Percentiles rank a stretch among this genome's conserved stretches.
These are phyloP conservation scores for Hyaloscypha bicolor DNA, from an alignment of 495 filamentous ascomycete species.

Conservation along the genomic window DNA sequence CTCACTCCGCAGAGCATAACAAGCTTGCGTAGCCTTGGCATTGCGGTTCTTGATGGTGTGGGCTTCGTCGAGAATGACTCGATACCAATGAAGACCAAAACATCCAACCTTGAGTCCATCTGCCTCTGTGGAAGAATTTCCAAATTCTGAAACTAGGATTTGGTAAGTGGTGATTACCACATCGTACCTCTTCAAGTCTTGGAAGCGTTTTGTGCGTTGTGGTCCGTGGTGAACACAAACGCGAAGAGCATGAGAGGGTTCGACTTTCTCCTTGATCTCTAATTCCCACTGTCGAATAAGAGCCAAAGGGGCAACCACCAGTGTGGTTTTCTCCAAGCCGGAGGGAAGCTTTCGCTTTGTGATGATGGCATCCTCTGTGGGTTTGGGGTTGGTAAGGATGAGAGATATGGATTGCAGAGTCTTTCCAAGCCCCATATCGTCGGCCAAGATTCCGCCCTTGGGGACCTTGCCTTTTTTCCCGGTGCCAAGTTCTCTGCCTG, in stretches of 20 bases:
- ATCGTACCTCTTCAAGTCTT: constrained; percentile 80
- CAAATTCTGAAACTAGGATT: constrained; percentile 87
- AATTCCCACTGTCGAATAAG: constrained; percentile 97
- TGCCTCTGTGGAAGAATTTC: constrained; percentile 53
- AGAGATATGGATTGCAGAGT: constrained; percentile 82
- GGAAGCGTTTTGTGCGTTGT: constrained; percentile 74
- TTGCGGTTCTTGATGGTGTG: constrained; percentile 98
- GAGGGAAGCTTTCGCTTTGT: constrained; percentile 61
- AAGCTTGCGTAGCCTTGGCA: constrained; percentile 89
- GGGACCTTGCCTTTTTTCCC: constrained; percentile 72
- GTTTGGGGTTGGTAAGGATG: constrained; percentile 79
- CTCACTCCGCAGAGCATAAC: constrained; percentile 75
- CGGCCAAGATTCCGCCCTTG: constrained; percentile 84
- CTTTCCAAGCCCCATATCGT: constrained; percentile 88
- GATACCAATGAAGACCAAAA: constrained; percentile 92
- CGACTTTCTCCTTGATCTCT: constrained; percentile 81
- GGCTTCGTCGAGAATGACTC: constrained; percentile 93
- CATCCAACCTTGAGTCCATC: constrained; percentile 70
- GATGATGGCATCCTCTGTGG: constrained; percentile 43
- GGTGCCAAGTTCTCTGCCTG: constrained; percentile 78
- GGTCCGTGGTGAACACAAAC: constrained; percentile 91
- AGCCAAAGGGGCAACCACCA: constrained; percentile 93
- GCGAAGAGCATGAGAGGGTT: constrained; percentile 63
- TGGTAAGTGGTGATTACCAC: constrained; percentile 98
- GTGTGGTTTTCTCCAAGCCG: constrained; percentile 71